Conservation (phyloP, 306 rosid species). For the Urtica urens region DNA sequence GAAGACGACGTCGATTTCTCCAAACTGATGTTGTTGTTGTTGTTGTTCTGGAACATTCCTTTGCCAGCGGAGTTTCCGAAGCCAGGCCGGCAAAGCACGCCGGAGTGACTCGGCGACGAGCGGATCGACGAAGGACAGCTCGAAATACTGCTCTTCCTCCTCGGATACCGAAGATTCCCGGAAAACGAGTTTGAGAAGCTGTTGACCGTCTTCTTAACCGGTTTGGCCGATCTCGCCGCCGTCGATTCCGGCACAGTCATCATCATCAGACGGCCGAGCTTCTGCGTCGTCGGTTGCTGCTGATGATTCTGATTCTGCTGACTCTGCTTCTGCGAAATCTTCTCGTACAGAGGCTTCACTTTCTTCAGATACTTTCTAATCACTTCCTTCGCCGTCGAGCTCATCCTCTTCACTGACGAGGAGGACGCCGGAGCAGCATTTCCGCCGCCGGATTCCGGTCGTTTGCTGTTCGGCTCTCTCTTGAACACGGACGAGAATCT, state of each 20-base stretch:
- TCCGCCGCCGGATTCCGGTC: slow-evolving; percentile 10
- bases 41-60: not conserved
- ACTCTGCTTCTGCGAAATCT: slow-evolving; percentile 42
- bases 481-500: slow-evolving; percentile 79
- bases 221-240: not conserved
- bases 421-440: slow-evolving; percentile 16
- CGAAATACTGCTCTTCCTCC: slow-evolving; percentile 46
- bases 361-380: slow-evolving; percentile 63
- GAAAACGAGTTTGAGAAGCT: slow-evolving; percentile 70
- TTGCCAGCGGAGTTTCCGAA: not conserved
- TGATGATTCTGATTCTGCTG: slow-evolving; percentile 27
- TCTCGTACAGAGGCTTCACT: slow-evolving; percentile 77
- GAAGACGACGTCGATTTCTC: slow-evolving; percentile 47
- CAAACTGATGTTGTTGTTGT: not conserved
- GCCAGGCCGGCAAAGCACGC: slow-evolving; percentile 44
- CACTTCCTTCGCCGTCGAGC: slow-evolving; percentile 64
- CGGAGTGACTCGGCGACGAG: slow-evolving; percentile 81
- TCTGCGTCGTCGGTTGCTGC: too few relatives aligned
- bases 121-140: slow-evolving; percentile 90
- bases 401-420: slow-evolving; percentile 42
- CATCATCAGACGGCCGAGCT: slow-evolving; percentile 7
- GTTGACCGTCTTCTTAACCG: not conserved
- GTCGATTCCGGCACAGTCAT: not conserved
- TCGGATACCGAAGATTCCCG: slow-evolving; percentile 65
- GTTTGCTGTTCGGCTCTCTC: slow-evolving; percentile 21